Evolutionary conservation across 1,139 yeast genomes (phyloP), one percentile per base, ranked within the genome.

Genomic region (Taphrina deformans): DNA sequence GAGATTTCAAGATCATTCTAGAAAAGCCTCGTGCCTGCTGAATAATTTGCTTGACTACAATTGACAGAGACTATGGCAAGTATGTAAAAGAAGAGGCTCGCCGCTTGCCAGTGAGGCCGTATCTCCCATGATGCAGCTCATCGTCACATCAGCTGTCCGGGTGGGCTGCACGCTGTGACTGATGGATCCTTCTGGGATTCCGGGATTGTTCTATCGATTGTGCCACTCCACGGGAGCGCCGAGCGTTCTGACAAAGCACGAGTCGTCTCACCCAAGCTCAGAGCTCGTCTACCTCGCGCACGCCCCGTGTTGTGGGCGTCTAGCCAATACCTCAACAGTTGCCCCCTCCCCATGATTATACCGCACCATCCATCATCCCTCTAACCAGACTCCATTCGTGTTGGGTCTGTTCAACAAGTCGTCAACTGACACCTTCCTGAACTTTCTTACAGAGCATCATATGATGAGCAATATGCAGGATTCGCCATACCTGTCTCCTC

Each of bases 401-500:
- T n/a, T n/a, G n/a, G n/a, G n/a, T n/a, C n/a, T n/a, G n/a, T n/a
- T n/a, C n/a, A n/a, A n/a, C n/a, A n/a, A n/a, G n/a, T n/a, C 51
- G 2, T 10, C 9, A 5, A 24, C 12, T 18, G 23, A 45, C 26
- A 45, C n/a, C n/a, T 24, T 45, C 23, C 51, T 31, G 35, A 31
- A 4, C 5, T 14, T 45, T 2, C 29, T 23, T 23, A 5, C 16
- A 2, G 16, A 45, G 6, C 31, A 45, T 45, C 31, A 10, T 40
- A 18, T 40, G 18, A 12, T 40, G 45, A 18, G 7, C 45, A 18
- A n/a, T 40, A 44, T 44, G 27, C 24, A 44, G 23, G 52, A 33
- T 27, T 48, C 52, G 10, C 55, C 55, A 21, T 51, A 51, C 16
- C n/a, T 51, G n/a, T 51, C 55, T 14, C 55, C 55, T 18, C 55